A percentile compares a stretch with the other conserved stretches of the same genome.
Conservation (phyloP, 352 stramenopile genomes). For the Blastocystis sp. region DNA sequence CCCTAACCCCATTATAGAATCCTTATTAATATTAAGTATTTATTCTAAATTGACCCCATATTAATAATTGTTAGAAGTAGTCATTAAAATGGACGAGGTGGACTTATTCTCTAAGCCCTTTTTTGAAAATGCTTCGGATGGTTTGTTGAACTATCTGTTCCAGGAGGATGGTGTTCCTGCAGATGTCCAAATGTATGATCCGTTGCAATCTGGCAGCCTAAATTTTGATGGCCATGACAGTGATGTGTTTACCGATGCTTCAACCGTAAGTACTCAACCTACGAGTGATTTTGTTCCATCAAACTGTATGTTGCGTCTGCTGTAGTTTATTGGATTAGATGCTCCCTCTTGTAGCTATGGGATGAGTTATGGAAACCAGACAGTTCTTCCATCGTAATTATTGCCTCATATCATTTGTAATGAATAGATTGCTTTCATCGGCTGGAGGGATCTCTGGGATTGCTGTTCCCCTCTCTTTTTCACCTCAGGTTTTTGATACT, state of each 20-base stretch:
- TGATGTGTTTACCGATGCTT: conserved; percentile 13
- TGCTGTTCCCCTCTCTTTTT: background rate
- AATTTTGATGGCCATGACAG: background rate
- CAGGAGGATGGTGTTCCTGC: background rate
- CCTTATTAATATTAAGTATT: no score
- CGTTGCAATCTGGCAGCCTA: background rate
- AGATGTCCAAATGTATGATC: conserved; percentile 10
- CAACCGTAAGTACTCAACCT: conserved; percentile 21
- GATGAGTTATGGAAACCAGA: conserved; percentile 15
- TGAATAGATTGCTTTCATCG: background rate
- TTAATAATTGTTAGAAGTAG: no score
- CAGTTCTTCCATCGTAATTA: background rate
- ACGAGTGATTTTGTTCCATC: background rate
- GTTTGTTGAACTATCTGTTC: conserved; percentile 47
- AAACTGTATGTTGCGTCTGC: background rate
- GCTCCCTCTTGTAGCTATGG: conserved; percentile 7
- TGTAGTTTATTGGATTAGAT: background rate
- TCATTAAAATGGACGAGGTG: background rate
- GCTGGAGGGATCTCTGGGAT: background rate
- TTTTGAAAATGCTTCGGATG: conserved; percentile 50
- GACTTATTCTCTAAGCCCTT: conserved; percentile 20
- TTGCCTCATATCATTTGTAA: background rate
- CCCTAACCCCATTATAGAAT: no score
- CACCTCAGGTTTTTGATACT: background rate
- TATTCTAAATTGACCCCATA: no score